Conservation (phyloP, 345 rosid genomes). For the Citrus trifoliata region DNA sequence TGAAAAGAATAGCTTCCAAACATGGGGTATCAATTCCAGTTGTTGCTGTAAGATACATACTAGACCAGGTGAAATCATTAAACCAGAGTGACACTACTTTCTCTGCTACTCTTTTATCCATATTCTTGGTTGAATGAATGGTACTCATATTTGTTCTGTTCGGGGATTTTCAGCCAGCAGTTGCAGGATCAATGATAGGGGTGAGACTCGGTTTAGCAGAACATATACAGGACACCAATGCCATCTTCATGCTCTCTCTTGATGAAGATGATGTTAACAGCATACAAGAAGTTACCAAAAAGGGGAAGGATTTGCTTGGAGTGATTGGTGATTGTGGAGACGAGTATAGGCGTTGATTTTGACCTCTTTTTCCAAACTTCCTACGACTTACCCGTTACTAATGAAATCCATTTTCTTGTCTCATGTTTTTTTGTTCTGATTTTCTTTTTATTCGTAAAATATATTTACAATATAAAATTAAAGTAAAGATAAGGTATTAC, state of each 20-base stretch:
- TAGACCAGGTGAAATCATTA: conserved; percentile 61
- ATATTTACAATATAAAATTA: too few relatives aligned
- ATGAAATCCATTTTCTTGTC: too few relatives aligned
- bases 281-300: conserved; percentile 53
- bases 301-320: conserved; percentile 70
- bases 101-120: neutral
- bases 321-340: conserved; percentile 97
- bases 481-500: too few relatives aligned
- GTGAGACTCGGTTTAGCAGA: conserved; percentile 84
- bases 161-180: conserved; percentile 54
- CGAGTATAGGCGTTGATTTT: conserved; percentile 60
- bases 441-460: too few relatives aligned
- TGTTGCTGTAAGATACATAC: conserved; percentile 81
- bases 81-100: neutral
- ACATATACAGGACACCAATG: conserved; percentile 66
- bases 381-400: too few relatives aligned
- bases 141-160: neutral
- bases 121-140: neutral
- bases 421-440: too few relatives aligned
- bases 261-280: conserved; percentile 75
- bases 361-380: neutral
- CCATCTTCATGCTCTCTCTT: conserved; percentile 67
- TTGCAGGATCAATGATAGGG: conserved; percentile 94
- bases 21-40: conserved; percentile 87
- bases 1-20: conserved; percentile 63